phyloP scores from a whole-genome alignment of 345 rosid species.

The Melastoma malabathricum region DNA sequence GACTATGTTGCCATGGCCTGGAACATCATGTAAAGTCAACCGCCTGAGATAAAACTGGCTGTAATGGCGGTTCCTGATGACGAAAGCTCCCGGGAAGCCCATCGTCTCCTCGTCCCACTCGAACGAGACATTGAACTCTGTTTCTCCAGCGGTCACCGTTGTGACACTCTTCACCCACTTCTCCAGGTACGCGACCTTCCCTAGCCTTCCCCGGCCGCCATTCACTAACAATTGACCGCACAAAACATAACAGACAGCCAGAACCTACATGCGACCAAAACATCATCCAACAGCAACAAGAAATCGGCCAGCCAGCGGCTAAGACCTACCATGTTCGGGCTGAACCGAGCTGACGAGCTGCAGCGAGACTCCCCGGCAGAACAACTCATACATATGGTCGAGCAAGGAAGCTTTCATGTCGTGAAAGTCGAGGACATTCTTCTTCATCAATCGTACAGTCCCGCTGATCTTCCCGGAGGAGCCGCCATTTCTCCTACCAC shows the following conservation, averaged over 20 bases:
- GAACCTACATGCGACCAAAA: neutral
- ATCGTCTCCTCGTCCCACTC: constrained; percentile 53
- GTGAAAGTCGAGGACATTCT: constrained; percentile 48
- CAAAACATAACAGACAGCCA: neutral
- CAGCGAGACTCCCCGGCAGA: constrained; percentile 50
- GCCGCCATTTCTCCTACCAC: constrained; percentile 10
- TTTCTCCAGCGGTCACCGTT: constrained; percentile 38
- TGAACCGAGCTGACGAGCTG: constrained; percentile 47
- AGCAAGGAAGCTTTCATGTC: constrained; percentile 54
- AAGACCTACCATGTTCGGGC: constrained; percentile 41
- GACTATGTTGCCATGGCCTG: constrained; percentile 42
- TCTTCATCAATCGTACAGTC: constrained; percentile 57
- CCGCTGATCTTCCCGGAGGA: constrained; percentile 31
- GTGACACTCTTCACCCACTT: constrained; percentile 42
- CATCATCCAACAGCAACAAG: neutral
- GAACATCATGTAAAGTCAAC: constrained; percentile 39
- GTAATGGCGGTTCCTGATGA: constrained; percentile 50
- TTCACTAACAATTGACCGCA: constrained; percentile 18
- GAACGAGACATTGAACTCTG: constrained; percentile 29
- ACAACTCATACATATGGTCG: constrained; percentile 53
- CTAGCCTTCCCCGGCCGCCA: constrained; percentile 32
- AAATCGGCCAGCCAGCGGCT: neutral
- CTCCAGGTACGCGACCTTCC: constrained; percentile 53
- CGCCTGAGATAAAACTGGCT: constrained; percentile 55
- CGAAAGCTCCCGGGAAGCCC: constrained; percentile 63